These are phyloP conservation scores for Penicillium roqueforti DNA, from an alignment of 495 filamentous ascomycete genomes.

Conservation along the genomic window DNA sequence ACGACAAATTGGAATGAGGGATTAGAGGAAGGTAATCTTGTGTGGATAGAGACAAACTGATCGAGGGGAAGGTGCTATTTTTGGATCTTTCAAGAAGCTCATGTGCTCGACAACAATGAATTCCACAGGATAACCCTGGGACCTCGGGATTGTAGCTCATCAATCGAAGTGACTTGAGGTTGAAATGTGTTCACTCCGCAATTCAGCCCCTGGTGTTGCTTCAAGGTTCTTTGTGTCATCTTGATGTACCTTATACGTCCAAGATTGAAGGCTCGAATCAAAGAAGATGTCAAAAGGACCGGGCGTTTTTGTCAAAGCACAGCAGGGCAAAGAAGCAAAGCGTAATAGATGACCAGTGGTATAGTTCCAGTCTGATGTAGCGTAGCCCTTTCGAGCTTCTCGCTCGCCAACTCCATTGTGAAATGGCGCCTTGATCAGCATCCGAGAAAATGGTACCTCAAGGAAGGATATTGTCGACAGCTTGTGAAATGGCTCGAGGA, in stretches of 20 bases:
- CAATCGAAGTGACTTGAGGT: not conserved
- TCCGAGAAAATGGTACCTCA: not conserved
- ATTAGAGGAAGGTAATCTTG: not conserved
- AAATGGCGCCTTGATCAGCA: not conserved
- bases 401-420: not conserved
- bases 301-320: not conserved
- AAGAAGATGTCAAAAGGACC: not conserved
- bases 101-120: not conserved
- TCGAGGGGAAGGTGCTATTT: not conserved
- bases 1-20: not conserved
- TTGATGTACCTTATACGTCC: not conserved
- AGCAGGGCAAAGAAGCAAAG: not conserved
- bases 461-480: not conserved
- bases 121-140: not conserved
- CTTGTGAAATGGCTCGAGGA: not conserved
- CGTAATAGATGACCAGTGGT: not conserved
- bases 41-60: not conserved
- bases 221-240: not conserved
- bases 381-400: not conserved
- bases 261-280: not conserved
- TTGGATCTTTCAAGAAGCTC: not conserved
- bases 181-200: not conserved
- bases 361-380: not conserved
- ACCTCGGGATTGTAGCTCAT: not conserved
- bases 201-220: not conserved